phyloP scores from a whole-genome alignment of 1,139 yeast species.

The Yamadazyma dendronema region DNA sequence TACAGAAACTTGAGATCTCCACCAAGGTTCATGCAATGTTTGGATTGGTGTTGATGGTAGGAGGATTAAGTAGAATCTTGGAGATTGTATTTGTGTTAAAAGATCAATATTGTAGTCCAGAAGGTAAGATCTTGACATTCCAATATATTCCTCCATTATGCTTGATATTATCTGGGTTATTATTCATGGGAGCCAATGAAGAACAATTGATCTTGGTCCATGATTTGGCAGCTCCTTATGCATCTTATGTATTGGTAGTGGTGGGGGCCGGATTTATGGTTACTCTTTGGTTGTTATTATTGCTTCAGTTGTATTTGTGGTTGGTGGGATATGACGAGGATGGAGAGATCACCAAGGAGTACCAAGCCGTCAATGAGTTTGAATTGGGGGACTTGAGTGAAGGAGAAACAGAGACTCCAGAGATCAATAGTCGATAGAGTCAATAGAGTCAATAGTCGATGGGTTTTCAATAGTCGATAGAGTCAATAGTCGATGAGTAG shows the following conservation, averaged over 20 bases:
- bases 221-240: constrained; percentile 78
- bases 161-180: constrained; percentile 70
- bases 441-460: background rate
- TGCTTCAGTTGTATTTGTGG: constrained; percentile 56
- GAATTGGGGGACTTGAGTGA: constrained; percentile 31
- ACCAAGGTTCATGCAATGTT: constrained; percentile 86
- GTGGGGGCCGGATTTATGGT: constrained; percentile 73
- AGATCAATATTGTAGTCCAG: constrained; percentile 49
- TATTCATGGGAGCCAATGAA: constrained; percentile 91
- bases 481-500: too few species aligned
- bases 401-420: background rate
- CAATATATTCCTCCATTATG: constrained; percentile 85
- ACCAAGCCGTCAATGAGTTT: constrained; percentile 28
- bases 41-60: constrained; percentile 75
- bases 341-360: constrained; percentile 24
- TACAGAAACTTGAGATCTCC: constrained; percentile 69
- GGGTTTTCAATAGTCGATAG: too few species aligned
- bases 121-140: constrained; percentile 58
- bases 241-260: constrained; percentile 75
- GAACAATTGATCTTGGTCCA: constrained; percentile 75
- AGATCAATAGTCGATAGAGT: background rate
- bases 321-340: constrained; percentile 48
- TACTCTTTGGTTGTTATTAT: constrained; percentile 60
- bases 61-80: constrained; percentile 70
- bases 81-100: constrained; percentile 72